Evolutionary conservation across 129 eudicot species (phyloP).

Genomic region (Artemisia argyi): DNA sequence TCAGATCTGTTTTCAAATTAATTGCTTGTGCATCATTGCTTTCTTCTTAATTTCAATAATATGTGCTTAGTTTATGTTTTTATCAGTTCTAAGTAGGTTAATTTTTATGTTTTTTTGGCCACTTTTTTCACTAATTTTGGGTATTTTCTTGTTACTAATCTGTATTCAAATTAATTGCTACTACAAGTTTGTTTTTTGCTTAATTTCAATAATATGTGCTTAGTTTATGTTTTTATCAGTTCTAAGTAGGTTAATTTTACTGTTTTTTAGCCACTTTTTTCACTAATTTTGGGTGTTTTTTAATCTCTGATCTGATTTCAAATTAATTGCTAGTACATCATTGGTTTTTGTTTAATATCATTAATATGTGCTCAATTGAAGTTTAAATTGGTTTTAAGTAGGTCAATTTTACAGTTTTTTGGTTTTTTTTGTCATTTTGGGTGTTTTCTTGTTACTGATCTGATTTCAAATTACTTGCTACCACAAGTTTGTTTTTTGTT

Average conservation of each 20-base stretch:
- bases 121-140: not conserved
- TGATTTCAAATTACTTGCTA: not conserved
- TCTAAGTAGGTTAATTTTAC: not conserved
- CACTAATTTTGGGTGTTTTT: not conserved
- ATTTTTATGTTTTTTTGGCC: not conserved
- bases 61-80: conserved; percentile 4
- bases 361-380: too few species aligned
- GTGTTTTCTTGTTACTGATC: too few species aligned
- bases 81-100: not conserved
- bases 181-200: not conserved
- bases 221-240: not conserved
- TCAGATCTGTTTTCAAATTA: not conserved
- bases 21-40: not conserved
- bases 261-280: conserved; percentile 8
- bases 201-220: not conserved
- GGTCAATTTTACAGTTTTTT: too few species aligned
- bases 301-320: not conserved
- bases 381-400: too few species aligned
- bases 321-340: not conserved
- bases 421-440: too few species aligned
- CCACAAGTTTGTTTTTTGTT: not conserved
- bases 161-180: not conserved
- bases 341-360: too few species aligned
- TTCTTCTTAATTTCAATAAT: not conserved
- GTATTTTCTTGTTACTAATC: too few species aligned